Conservation (phyloP, 192 early-diverging fungal species). For the Linnemannia schmuckeri region DNA sequence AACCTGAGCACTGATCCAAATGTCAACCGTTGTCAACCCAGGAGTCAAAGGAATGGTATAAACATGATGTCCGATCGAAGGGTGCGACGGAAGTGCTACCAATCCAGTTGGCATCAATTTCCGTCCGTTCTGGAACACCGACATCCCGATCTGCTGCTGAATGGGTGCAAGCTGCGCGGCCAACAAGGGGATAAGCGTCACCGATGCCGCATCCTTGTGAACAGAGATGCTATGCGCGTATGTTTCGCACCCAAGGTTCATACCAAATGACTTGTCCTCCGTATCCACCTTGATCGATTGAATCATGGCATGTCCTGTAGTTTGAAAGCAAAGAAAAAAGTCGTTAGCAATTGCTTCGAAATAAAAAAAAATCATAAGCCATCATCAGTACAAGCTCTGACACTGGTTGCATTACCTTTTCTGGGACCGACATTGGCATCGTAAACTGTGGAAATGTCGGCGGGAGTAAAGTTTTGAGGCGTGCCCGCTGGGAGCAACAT, state of each 20-base stretch:
- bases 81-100: constrained; percentile 22
- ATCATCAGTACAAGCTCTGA: neutral
- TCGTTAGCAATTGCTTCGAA: neutral
- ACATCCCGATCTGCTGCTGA: constrained; percentile 45
- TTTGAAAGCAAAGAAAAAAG: neutral
- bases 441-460: constrained; percentile 30
- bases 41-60: constrained; percentile 32
- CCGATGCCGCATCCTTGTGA: constrained; percentile 19
- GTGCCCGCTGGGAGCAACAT: neutral
- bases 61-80: constrained; percentile 39
- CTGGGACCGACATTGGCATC: constrained; percentile 41
- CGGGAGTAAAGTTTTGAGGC: constrained; percentile 14
- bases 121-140: constrained; percentile 53
- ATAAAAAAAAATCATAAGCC: neutral
- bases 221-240: constrained; percentile 51
- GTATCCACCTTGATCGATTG: constrained; percentile 49
- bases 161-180: constrained; percentile 38
- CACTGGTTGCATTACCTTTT: constrained; percentile 26
- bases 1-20: constrained; percentile 55
- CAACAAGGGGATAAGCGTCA: constrained; percentile 48
- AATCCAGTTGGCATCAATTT: constrained; percentile 39
- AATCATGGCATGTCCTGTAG: constrained; percentile 49
- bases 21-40: constrained; percentile 48
- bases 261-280: constrained; percentile 56
- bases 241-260: constrained; percentile 41